Percentiles rank a stretch among this genome's conserved stretches.
Conservation (phyloP, 176 grass and related monocot genomes). For the Zea luxurians region DNA sequence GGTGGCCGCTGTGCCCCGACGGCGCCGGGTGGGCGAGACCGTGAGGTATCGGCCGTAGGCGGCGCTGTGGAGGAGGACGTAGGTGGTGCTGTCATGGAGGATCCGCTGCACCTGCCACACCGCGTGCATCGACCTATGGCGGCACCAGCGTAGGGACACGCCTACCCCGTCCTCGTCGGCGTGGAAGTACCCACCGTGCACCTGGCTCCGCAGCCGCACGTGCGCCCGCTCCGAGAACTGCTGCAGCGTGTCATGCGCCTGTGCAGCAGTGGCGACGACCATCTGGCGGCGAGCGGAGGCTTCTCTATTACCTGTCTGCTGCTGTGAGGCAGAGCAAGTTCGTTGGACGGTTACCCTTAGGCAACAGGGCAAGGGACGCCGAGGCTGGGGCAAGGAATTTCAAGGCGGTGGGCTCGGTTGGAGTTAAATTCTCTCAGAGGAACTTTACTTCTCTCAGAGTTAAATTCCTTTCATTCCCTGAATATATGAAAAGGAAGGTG, state of each 20-base stretch:
- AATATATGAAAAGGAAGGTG: too few species aligned
- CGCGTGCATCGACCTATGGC: not conserved
- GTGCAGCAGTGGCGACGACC: too few species aligned
- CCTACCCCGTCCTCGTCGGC: conserved; percentile 6
- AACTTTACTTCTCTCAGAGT: too few species aligned
- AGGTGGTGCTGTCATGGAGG: not conserved
- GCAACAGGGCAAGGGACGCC: too few species aligned
- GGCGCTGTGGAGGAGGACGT: conserved; percentile 28
- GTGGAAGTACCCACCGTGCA: conserved; percentile 27
- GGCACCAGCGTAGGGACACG: not conserved
- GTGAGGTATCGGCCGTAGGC: conserved; percentile 44
- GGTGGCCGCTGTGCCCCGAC: not conserved
- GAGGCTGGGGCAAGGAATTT: too few species aligned
- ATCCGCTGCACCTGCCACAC: conserved; percentile 26
- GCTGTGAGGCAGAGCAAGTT: too few species aligned
- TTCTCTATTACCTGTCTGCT: too few species aligned
- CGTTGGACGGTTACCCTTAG: too few species aligned
- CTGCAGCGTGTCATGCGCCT: conserved; percentile 1
- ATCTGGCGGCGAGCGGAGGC: too few species aligned
- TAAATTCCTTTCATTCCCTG: too few species aligned
- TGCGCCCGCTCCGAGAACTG: conserved; percentile 1
- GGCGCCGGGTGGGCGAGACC: not conserved
- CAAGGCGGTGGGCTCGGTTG: too few species aligned
- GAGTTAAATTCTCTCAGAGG: too few species aligned
- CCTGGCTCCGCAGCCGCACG: conserved; percentile 32